Conservation (phyloP, 2,329 filamentous ascomycete genomes). For the Neonectria ditissima region DNA sequence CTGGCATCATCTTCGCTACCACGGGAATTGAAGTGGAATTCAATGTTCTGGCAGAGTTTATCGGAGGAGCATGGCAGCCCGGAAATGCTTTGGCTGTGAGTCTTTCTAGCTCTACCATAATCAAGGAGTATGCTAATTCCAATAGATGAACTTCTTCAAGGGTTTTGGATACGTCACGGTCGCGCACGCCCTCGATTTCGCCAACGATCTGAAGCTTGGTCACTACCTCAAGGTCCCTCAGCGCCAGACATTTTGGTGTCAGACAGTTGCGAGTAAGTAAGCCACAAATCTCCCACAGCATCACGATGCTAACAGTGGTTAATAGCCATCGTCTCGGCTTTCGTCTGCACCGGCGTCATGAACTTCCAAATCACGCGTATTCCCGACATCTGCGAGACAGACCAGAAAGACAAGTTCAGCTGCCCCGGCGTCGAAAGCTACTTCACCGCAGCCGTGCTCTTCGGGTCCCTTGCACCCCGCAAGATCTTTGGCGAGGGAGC, state of each 20-base stretch:
- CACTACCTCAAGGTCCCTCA: constrained; percentile 60
- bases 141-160: constrained; percentile 60
- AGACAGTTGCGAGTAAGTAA: constrained; percentile 47
- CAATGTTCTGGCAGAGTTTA: constrained; percentile 61
- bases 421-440: constrained; percentile 56
- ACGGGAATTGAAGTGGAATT: constrained; percentile 57
- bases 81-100: constrained; percentile 56
- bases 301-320: not conserved
- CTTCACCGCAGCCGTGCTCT: constrained; percentile 55
- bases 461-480: constrained; percentile 54
- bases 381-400: constrained; percentile 50
- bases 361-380: constrained; percentile 54
- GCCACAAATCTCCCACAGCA: accelerated
- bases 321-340: constrained; percentile 47
- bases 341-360: constrained; percentile 52
- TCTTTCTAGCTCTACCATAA: accelerated
- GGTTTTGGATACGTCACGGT: constrained; percentile 54
- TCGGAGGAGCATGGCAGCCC: constrained; percentile 56
- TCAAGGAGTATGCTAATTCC: not conserved
- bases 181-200: constrained; percentile 53
- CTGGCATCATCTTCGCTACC: constrained; percentile 59
- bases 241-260: constrained; percentile 50
- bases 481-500: constrained; percentile 52
- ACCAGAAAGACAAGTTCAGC: constrained; percentile 51
- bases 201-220: constrained; percentile 51